Evolutionary conservation across 345 rosid species (phyloP).

Genomic region (Pistacia vera): DNA sequence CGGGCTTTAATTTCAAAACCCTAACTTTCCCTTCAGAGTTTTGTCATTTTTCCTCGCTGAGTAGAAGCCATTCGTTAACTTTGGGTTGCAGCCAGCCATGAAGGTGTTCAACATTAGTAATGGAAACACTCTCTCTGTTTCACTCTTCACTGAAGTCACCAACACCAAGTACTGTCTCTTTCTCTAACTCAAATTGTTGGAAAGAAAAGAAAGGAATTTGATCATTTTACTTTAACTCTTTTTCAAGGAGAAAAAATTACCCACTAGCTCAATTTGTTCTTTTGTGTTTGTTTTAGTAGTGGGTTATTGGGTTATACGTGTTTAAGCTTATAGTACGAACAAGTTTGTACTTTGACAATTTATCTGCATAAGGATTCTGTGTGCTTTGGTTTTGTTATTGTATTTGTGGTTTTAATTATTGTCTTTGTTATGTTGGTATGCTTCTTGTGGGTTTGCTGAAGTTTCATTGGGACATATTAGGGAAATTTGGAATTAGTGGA

Average conservation of each 20-base stretch:
- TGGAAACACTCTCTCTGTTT: conserved; percentile 54
- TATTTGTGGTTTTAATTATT: neutral
- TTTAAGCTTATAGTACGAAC: neutral
- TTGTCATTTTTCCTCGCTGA: neutral
- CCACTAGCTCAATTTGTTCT: neutral
- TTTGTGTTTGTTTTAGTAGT: neutral
- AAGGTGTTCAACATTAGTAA: conserved; percentile 25
- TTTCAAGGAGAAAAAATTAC: neutral
- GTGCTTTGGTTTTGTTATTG: neutral
- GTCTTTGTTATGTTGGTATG: neutral
- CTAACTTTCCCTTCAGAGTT: conserved; percentile 17
- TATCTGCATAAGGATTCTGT: neutral
- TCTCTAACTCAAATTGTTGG: conserved; percentile 7
- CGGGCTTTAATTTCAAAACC: conserved; percentile 21
- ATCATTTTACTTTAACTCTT: neutral
- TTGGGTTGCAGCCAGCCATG: conserved; percentile 34
- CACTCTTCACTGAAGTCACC: conserved; percentile 72
- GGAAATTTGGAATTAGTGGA: neutral
- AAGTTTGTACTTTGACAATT: neutral
- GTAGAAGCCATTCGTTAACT: neutral
- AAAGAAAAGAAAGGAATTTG: neutral
- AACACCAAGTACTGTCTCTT: conserved; percentile 63
- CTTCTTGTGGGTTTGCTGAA: neutral
- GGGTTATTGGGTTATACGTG: too few relatives aligned
- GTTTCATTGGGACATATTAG: neutral